Conservation (phyloP, 352 stramenopile species). For the Phytophthora fragariaefolia region DNA sequence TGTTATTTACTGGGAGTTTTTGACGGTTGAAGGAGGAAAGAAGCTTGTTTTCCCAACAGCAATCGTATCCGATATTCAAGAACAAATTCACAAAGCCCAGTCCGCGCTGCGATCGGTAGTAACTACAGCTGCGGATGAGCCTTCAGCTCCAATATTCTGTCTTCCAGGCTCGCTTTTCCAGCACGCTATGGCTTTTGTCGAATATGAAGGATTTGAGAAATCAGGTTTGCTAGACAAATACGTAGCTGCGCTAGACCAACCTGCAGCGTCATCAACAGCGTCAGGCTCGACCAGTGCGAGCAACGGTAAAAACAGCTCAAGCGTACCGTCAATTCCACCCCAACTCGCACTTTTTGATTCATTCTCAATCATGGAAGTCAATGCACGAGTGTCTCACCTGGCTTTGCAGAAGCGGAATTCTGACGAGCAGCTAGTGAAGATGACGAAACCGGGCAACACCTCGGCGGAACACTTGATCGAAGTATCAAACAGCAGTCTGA, state of each 20-base stretch:
- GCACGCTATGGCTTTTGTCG: constrained; percentile 68
- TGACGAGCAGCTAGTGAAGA: constrained; percentile 43
- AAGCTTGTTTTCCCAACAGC: constrained; percentile 66
- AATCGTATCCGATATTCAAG: constrained; percentile 61
- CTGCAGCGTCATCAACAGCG: constrained; percentile 26
- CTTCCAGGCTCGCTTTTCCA: constrained; percentile 75
- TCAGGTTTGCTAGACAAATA: constrained; percentile 82
- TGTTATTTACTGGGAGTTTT: constrained; percentile 88
- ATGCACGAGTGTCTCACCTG: constrained; percentile 74
- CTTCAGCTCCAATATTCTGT: constrained; percentile 26
- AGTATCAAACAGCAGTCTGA: constrained; percentile 28
- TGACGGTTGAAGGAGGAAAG: constrained; percentile 65
- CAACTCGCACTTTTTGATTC: constrained; percentile 84
- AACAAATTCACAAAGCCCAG: constrained; percentile 72
- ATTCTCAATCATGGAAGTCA: constrained; percentile 90
- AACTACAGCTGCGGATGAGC: constrained; percentile 7
- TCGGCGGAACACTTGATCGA: constrained; percentile 44
- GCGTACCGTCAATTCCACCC: constrained; percentile 53
- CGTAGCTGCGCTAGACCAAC: constrained; percentile 69
- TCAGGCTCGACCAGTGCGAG: constrained; percentile 25
- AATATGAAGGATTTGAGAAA: constrained; percentile 73
- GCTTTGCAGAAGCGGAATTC: constrained; percentile 53
- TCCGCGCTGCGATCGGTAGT: constrained; percentile 34
- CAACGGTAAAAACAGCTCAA: constrained; percentile 39
- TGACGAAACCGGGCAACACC: constrained; percentile 52